phyloP scores from a whole-genome alignment of 805 yeast genomes.

The Schwanniomyces occidentalis region DNA sequence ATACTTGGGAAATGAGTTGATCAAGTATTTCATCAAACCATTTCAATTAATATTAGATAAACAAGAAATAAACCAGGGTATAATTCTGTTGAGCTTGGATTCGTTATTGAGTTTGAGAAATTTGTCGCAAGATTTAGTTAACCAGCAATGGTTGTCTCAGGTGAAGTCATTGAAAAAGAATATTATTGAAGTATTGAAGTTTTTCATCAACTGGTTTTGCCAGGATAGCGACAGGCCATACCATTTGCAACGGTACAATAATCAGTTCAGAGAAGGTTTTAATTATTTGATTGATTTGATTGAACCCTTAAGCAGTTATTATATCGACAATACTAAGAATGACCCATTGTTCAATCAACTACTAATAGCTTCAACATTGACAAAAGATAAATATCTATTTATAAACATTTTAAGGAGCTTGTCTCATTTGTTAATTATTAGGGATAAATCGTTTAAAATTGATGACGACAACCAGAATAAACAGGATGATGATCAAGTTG shows the following conservation, averaged over 20 bases:
- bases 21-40: conserved; percentile 37
- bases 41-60: conserved; percentile 22
- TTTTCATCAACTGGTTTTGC: conserved; percentile 35
- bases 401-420: conserved; percentile 73
- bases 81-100: conserved; percentile 33
- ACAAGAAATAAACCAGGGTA: conserved; percentile 16
- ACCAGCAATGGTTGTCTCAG: conserved; percentile 74
- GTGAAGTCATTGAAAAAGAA: conserved; percentile 47
- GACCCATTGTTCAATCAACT: conserved; percentile 66
- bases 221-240: conserved; percentile 15
- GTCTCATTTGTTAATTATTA: conserved; percentile 66
- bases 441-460: conserved; percentile 16
- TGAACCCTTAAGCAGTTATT: conserved; percentile 81
- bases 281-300: conserved; percentile 74
- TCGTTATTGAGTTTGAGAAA: conserved; percentile 75
- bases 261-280: conserved; percentile 55
- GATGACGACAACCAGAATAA: conserved; percentile 14
- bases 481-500: conserved; percentile 13
- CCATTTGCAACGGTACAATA: conserved; percentile 22
- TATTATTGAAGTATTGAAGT: conserved; percentile 46
- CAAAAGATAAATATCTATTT: conserved; percentile 68
- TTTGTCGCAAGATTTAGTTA: conserved; percentile 76
- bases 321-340: conserved; percentile 70
- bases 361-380: conserved; percentile 47
- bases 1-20: conserved; percentile 42